Evolutionary conservation across 495 filamentous ascomycete species (phyloP).

Genomic region (Podospora pseudoanserina): DNA sequence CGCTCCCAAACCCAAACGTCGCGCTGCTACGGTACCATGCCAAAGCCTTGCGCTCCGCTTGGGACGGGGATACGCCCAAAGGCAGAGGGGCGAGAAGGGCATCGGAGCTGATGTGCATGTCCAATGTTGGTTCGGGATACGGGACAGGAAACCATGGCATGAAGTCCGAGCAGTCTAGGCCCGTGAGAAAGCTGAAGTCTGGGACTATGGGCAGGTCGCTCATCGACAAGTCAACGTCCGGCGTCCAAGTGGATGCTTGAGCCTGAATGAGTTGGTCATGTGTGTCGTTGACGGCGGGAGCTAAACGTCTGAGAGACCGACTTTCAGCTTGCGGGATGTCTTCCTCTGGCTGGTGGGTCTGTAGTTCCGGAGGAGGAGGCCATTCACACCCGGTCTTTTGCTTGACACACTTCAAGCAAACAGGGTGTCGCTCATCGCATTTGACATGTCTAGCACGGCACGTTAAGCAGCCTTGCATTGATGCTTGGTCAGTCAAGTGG

Average conservation of each 20-base stretch:
- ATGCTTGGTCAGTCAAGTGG: not conserved
- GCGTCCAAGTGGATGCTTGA: not conserved
- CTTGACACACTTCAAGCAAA: slow-evolving; percentile 1
- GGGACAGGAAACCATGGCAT: not conserved
- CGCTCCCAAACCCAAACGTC: slow-evolving; percentile 23
- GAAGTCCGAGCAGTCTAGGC: not conserved
- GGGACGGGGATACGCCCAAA: slow-evolving; percentile 6
- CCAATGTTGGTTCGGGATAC: slow-evolving; percentile 7
- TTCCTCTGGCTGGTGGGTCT: not conserved
- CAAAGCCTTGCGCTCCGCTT: slow-evolving; percentile 16
- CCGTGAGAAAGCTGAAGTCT: not conserved
- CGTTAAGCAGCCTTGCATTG: slow-evolving; percentile 16
- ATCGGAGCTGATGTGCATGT: slow-evolving; percentile 13
- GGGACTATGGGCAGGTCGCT: not conserved
- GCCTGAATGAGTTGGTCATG: not conserved
- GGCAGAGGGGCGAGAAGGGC: slow-evolving; percentile 16
- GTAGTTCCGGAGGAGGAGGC: not conserved
- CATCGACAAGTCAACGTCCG: not conserved
- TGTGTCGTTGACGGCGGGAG: not conserved
- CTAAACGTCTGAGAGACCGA: not conserved
- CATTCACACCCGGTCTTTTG: not conserved
- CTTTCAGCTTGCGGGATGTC: not conserved
- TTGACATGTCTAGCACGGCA: slow-evolving; percentile 20
- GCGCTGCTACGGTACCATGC: slow-evolving; percentile 14
- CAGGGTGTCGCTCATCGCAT: slow-evolving; percentile 17